phyloP scores from a whole-genome alignment of 2,329 filamentous ascomycete species.

The Arthrobotrys sinensis region DNA sequence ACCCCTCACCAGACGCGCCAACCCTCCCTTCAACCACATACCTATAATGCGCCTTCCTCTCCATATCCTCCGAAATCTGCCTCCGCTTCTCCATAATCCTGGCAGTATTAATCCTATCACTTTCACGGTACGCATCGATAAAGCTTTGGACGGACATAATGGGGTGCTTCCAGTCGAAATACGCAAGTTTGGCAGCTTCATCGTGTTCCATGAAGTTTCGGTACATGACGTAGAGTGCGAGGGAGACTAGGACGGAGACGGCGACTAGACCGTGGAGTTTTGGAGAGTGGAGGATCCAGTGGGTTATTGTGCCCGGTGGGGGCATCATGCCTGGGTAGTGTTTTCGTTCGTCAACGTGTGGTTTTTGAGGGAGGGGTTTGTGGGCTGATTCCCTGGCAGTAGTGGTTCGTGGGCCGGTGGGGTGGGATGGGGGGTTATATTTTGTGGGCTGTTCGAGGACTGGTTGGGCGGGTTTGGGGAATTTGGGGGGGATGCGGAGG shows the following conservation, averaged over 20 bases:
- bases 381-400: conserved; percentile 72
- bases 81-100: conserved; percentile 57
- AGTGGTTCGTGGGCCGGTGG: conserved; percentile 72
- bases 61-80: conserved; percentile 59
- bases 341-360: conserved; percentile 79
- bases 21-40: conserved; percentile 50
- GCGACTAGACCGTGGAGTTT: conserved; percentile 85
- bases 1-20: conserved; percentile 43
- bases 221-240: conserved; percentile 58
- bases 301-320: conserved; percentile 82
- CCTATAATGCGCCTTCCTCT: conserved; percentile 56
- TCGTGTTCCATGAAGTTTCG: conserved; percentile 59
- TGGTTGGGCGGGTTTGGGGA: conserved; percentile 46
- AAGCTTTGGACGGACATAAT: conserved; percentile 50
- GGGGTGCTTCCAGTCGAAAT: conserved; percentile 57
- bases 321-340: conserved; percentile 92
- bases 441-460: conserved; percentile 84
- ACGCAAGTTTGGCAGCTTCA: conserved; percentile 43
- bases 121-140: conserved; percentile 48
- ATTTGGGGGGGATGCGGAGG: conserved; percentile 58
- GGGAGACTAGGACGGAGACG: conserved; percentile 67
- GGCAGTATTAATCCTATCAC: conserved; percentile 55
- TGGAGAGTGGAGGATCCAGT: conserved; percentile 86
- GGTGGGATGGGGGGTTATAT: conserved; percentile 91
- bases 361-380: conserved; percentile 69